Base-by-base conservation (phyloP, 2,329 filamentous ascomycete species). In the Calcarisporium arbuscula region DNA sequence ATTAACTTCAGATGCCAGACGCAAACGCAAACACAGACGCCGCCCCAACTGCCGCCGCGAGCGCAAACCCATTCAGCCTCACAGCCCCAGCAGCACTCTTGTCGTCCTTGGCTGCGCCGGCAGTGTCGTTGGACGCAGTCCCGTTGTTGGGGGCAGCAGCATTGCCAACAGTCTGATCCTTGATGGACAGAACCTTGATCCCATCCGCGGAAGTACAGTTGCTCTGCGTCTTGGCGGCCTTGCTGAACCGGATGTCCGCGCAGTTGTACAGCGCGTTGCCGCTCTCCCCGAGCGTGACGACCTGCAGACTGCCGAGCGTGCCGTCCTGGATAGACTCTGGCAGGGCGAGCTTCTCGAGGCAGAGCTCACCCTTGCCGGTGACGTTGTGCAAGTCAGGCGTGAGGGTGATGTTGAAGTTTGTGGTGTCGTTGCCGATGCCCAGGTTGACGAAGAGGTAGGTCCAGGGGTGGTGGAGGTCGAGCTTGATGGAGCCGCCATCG, bases 251-350 rank as follows among this genome's bases (percentile, higher is more conserved):
- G 45, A 88, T 74, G 48, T 89, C 83, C 51, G 82, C 80, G 57
- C 84, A 89, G 58, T 80, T 83, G 59, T 86, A 88, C 20, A 88
- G 61, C 12, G 81, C 77, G 25, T 67, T 69, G 15, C 67, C 71
- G 5, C 62, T 64, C 16, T 72, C 65, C 19, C 75, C 77, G 30
- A 77, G 65, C 5, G 77, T 80, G 22, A 86, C 70, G 33, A 88
- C 75, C 61, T 87, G 83, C 36, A 88, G 62, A 20, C 75, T 81
- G 11, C 72, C 82, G 30, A 73, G 66, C 44, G 72, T 68, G 27
- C 82, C 83, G 23, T 83, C 76, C 17, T 53, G 54, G 23, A 80
- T 26, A 8, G 23, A 57, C 31, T 65, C 65, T 6, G 77, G 77
- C 5, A 82, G 57, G 19, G 59, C 53, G 11, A 88, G 60, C 41